These are phyloP conservation scores for Limonomyces culmigenus DNA, from an alignment of 1,284 basidiomycete genomes.

Conservation along the genomic window DNA sequence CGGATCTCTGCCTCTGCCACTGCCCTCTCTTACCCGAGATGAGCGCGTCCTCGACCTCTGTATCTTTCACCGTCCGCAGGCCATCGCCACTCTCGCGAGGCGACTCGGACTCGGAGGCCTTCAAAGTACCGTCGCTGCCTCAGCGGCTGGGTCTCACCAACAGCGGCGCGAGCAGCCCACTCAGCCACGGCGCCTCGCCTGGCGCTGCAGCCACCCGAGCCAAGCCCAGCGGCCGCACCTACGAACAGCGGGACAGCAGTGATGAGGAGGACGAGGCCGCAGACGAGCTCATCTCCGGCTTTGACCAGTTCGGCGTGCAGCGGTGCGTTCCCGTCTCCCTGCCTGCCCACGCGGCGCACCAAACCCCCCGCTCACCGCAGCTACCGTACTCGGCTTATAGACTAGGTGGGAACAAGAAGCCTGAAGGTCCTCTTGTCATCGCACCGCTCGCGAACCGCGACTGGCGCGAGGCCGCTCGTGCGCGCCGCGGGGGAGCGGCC, in stretches of 20 bases:
- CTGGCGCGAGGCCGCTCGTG: conserved; percentile 66
- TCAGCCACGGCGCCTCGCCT: conserved; percentile 27
- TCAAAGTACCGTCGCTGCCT: conserved; percentile 43
- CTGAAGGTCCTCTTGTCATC: conserved; percentile 63
- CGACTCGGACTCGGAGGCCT: conserved; percentile 32
- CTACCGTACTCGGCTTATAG: conserved; percentile 22
- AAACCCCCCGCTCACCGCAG: conserved; percentile 42
- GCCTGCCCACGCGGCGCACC: conserved; percentile 5
- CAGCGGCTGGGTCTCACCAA: conserved; percentile 24
- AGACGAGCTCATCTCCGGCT: conserved; percentile 60
- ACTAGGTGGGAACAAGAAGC: conserved; percentile 24
- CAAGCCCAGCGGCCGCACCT: conserved; percentile 8
- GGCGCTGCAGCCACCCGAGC: conserved; percentile 23
- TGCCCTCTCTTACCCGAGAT: no score
- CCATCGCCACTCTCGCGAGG: conserved; percentile 44
- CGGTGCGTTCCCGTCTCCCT: conserved; percentile 45
- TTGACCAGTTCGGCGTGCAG: conserved; percentile 53
- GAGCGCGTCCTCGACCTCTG: conserved; percentile 16
- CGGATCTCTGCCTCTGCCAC: no score
- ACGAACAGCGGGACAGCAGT: conserved; percentile 34
- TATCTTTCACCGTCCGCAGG: conserved; percentile 61
- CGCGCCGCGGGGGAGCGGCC: conserved; percentile 24
- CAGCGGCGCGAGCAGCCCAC: conserved; percentile 26
- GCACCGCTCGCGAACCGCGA: conserved; percentile 72
- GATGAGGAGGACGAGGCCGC: conserved; percentile 35